phyloP scores from a whole-genome alignment of 2,329 filamentous ascomycete genomes.

The Ascochyta fabae region DNA sequence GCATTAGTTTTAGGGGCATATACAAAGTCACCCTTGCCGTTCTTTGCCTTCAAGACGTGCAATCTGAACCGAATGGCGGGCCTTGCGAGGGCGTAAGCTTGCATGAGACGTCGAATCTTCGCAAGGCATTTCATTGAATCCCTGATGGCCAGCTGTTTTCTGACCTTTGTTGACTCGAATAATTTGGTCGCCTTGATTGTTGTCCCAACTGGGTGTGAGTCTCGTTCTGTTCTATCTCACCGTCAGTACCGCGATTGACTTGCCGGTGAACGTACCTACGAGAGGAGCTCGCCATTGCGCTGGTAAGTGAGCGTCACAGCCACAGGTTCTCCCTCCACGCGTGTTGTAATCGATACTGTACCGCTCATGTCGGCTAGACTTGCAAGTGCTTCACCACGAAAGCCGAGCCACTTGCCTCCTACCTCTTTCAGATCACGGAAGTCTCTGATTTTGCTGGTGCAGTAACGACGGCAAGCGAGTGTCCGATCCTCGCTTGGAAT shows the following conservation, averaged over 20 bases:
- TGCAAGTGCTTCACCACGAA: slow-evolving; percentile 76
- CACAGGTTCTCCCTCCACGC: slow-evolving; percentile 65
- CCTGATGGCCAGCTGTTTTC: slow-evolving; percentile 65
- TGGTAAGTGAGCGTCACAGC: slow-evolving; percentile 62
- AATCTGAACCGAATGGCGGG: slow-evolving; percentile 67
- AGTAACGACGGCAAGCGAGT: slow-evolving; percentile 67
- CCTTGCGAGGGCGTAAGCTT: slow-evolving; percentile 70
- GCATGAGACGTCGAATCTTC: slow-evolving; percentile 66
- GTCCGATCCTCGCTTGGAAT: slow-evolving; percentile 68
- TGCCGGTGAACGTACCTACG: slow-evolving; percentile 33
- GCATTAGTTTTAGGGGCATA: slow-evolving; percentile 64
- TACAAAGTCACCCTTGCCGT: slow-evolving; percentile 62
- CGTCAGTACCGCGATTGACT: slow-evolving; percentile 7
- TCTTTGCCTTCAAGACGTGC: slow-evolving; percentile 62
- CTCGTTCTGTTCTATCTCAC: slow-evolving; percentile 31
- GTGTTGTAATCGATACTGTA: slow-evolving; percentile 66
- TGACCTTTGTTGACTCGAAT: slow-evolving; percentile 67
- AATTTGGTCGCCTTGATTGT: slow-evolving; percentile 67
- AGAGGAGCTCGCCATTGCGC: slow-evolving; percentile 56
- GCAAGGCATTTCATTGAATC: slow-evolving; percentile 63
- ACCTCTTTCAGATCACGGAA: slow-evolving; percentile 66
- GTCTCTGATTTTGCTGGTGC: slow-evolving; percentile 75
- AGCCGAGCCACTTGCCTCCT: slow-evolving; percentile 70
- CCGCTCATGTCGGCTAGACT: slow-evolving; percentile 67
- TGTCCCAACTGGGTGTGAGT: slow-evolving; percentile 70